Base-by-base conservation (phyloP, 1,284 basidiomycete genomes). In the Rhodotorula sp. region DNA sequence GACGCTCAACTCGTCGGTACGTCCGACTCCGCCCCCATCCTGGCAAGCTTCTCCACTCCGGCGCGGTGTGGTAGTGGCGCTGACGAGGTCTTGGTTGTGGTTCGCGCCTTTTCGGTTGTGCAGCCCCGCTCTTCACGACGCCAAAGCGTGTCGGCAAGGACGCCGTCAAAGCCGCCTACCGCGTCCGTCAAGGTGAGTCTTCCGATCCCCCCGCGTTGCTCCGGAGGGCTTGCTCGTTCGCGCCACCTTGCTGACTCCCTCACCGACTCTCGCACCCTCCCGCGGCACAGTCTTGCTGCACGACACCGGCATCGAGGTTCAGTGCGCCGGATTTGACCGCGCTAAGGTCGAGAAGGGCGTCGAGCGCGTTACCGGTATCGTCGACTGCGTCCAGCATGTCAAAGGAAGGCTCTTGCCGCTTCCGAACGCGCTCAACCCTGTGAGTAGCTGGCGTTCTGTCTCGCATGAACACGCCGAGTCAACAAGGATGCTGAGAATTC, bases 111-210 rank as follows among this genome's bases (percentile, higher is more conserved):
- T 14, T 48, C 17, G 46, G 46, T 4, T 22, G 24, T n/a, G 51
- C 53, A 54, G 53, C 53, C 12, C 74, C 74, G 18, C 59, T 75
- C 24, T 51, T 75, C 60, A 75, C 73, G 66, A 51, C 60, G 4
- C 71, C 71, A 0, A 46, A 51, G 5, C 46, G 18, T 0, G 22
- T 55, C 8, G 71, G 74, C 2, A 48, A 55, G 20, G 69, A 69
- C 12, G 74, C 71, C 26, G 65, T 75, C 51, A 75, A 73, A 51
- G 61, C 71, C 0, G 67, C 62, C 2, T 72, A 73, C 64, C 62
- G 65, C 48, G 71, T 75, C 67, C 60, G 73, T 1, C 58, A 69
- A n/a, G 68, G 68, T 66, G 24, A 51, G 67, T 51, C 29, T 15
- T 22, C 7, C 18, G 6, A 8, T 20, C 4, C 26, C 5, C 29